Percentiles rank a stretch among this genome's conserved stretches.
phyloP scores from a whole-genome alignment of 495 filamentous ascomycete genomes.

The Penicillium ucsense region DNA sequence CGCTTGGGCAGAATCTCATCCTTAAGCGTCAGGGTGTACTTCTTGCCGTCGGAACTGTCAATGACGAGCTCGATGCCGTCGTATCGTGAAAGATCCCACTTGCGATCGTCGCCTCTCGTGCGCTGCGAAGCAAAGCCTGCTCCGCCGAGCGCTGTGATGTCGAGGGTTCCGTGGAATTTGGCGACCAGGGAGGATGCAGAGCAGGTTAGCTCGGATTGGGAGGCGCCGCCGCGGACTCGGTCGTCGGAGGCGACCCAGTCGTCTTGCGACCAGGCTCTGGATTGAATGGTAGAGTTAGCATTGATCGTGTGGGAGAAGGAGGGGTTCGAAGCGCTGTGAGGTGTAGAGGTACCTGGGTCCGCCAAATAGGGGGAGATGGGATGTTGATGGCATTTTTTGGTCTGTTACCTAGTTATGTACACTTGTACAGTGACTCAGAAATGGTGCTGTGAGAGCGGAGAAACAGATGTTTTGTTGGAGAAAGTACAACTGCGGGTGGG shows the following conservation, averaged over 20 bases:
- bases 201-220: conserved; percentile 41
- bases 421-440: not conserved
- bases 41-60: conserved; percentile 35
- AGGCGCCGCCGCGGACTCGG: conserved; percentile 61
- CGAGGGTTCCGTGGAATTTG: conserved; percentile 57
- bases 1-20: conserved; percentile 48
- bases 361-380: conserved; percentile 12
- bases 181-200: conserved; percentile 15
- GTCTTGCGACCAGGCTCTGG: conserved; percentile 33
- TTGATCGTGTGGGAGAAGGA: not conserved
- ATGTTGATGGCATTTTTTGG: conserved; percentile 6
- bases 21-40: conserved; percentile 66
- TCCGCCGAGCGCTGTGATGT: conserved; percentile 65
- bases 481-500: too few relatives aligned
- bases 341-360: conserved; percentile 4
- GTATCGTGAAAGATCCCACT: conserved; percentile 48
- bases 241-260: conserved; percentile 66
- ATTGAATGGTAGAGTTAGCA: not conserved
- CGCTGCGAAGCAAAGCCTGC: conserved; percentile 77
- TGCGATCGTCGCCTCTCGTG: conserved; percentile 39
- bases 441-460: not conserved
- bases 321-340: not conserved
- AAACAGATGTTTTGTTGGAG: not conserved
- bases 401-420: conserved; percentile 2
- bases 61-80: conserved; percentile 43